Evolutionary conservation across 345 rosid genomes (phyloP), one percentile per base, ranked within the genome.

Genomic region (Boechera retrofracta): DNA sequence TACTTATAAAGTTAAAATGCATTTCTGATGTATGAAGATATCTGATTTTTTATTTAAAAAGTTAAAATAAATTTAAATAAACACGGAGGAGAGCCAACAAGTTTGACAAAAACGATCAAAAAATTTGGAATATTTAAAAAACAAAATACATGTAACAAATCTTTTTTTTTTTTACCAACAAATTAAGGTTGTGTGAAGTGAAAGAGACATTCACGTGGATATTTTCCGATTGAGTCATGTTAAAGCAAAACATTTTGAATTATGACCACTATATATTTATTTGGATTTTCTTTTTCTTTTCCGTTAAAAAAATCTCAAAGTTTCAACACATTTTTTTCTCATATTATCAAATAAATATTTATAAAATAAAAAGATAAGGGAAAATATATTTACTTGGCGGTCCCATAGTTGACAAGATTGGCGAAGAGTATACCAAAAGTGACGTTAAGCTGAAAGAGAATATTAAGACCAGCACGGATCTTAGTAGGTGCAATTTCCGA

Each of bases 401-500:
- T 95, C 26, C 98, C 97, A 61, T 88, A 95, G 73, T 95, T 95
- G 92, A 95, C 88, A 39, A 95, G 90, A 79, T 66, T 85, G 71
- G 98, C 99, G 16, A 95, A 92, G 44, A 95, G 91, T 60, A 95
- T 92, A 75, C 99, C 99, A 45, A 95, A 84, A 24, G 99, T 95
- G 82, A 92, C 84, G 24, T 95, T 95, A 44, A 95, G 98, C 69
- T 95, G 99, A 85, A 95, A 95, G 12, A 95, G 79, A 57, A 95
- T 95, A 77, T 95, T 95, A 52, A 92, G 83, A 10, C 87, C 99
- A 75, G 98, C 99, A 42, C 99, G 93, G 67, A 89, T 92, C 69
- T 87, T 86, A 4, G 98, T 89, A 1, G 99, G 99, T 76, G 99
- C 98, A 69, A 95, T 92, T 84, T 95, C 99, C 7, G 99, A 95